These are phyloP conservation scores for Mrakia blollopis DNA, from an alignment of 768 basidiomycete species.

Conservation along the genomic window DNA sequence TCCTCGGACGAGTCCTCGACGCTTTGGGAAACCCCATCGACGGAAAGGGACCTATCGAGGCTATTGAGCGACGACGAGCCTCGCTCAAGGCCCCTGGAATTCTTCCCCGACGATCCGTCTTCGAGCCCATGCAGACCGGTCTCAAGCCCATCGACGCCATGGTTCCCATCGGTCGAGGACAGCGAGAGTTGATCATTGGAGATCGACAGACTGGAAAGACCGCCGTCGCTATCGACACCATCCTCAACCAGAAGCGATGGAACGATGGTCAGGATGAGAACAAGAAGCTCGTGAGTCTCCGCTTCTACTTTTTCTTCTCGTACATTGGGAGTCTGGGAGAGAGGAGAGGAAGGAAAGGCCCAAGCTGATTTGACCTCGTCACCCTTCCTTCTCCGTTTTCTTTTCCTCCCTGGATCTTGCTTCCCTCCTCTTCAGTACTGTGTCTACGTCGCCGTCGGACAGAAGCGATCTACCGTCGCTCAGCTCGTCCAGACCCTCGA, in stretches of 20 bases:
- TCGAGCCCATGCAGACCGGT: slow-evolving; percentile 99
- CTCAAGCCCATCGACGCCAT: slow-evolving; percentile 99
- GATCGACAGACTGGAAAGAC: slow-evolving; percentile 99
- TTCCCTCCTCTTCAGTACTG: slow-evolving; percentile 57
- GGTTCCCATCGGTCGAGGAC: slow-evolving; percentile 99
- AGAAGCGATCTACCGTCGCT: slow-evolving; percentile 99
- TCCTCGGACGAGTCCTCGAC: slow-evolving; percentile 98
- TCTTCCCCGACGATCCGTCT: slow-evolving; percentile 96
- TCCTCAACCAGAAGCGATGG: slow-evolving; percentile 99
- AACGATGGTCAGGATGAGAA: slow-evolving; percentile 94
- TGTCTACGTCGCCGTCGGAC: slow-evolving; percentile 98
- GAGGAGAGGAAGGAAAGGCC: neutral
- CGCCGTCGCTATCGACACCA: slow-evolving; percentile 98
- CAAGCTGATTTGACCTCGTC: neutral
- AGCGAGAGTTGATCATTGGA: slow-evolving; percentile 99
- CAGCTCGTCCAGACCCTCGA: slow-evolving; percentile 99
- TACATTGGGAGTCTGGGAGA: neutral
- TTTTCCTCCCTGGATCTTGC: neutral
- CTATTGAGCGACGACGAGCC: slow-evolving; percentile 90
- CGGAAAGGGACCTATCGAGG: slow-evolving; percentile 94
- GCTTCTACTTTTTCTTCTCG: neutral
- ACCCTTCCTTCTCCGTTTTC: neutral
- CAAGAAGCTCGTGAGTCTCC: slow-evolving; percentile 65
- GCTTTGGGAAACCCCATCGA: slow-evolving; percentile 99
- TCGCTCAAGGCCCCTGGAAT: slow-evolving; percentile 99